Evolutionary conservation across 2,329 filamentous ascomycete species (phyloP), one percentile per base, ranked within the genome.

Genomic region (Colletotrichum melonis): DNA sequence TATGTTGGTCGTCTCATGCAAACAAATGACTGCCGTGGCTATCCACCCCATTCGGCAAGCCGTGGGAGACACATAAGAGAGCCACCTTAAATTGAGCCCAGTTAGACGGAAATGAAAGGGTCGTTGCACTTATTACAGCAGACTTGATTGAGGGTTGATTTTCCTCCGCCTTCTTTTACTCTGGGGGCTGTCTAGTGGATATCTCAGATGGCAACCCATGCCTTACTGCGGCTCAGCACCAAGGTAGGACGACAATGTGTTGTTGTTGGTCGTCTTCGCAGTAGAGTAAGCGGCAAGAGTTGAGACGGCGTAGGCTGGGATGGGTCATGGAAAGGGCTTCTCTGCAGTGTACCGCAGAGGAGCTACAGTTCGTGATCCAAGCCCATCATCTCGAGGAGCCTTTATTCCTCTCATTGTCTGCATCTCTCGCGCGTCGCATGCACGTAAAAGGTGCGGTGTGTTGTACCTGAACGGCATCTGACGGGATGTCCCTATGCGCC

Each of bases 401-500:
- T 56, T 14, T 64, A 26, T 16, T 30, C 14, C 38, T 19, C 16
- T n/a, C 19, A 4, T 35, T 38, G 26, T 67, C 9, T 46, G 24
- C 30, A 24, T 26, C 28, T 57, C n/a, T 12, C 30, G 11, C 4
- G 42, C n/a, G 26, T n/a, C 52, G 57, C 63, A 14, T 62, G 32
- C 49, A 38, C 35, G 63, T 24, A 55, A 46, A 22, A 14, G 12
- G 30, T 30, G 57, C 22, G 22, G 28, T 46, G 69, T 72, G 38
- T 58, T 46, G 69, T 72, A 30, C 64, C 64, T 54, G 46, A 35
- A 60, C 49, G 67, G 38, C 67, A 58, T 49, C 63, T 42, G 28
- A 65, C 55, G 55, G 30, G 32, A 42, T 56, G 49, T 32, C 19
- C 28, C 52, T 46, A n/a, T 35, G 16, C 35, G 28, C 22, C 58